phyloP scores from a whole-genome alignment of 1,284 basidiomycete species.

The Naganishia sp. region DNA sequence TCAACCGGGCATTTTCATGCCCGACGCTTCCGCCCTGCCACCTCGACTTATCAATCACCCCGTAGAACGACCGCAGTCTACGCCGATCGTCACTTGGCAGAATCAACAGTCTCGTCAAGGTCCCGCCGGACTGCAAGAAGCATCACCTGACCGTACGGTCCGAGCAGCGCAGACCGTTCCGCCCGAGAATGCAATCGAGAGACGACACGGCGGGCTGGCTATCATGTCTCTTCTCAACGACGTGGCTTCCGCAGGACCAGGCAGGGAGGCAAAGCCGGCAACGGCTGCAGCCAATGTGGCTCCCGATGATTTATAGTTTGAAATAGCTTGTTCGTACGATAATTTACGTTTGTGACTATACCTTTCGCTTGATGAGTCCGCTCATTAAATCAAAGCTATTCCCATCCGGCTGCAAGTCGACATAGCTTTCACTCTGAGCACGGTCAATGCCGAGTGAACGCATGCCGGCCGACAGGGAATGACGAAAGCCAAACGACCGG shows the following conservation, averaged over 20 bases:
- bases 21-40: slow-evolving; percentile 5
- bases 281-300: slow-evolving; percentile 16
- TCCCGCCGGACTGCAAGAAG: not conserved
- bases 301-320: too few relatives aligned
- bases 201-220: slow-evolving; percentile 27
- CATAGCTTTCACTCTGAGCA: slow-evolving; percentile 56
- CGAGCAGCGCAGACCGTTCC: slow-evolving; percentile 13
- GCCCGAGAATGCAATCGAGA: slow-evolving; percentile 6
- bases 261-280: slow-evolving; percentile 13
- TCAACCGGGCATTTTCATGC: slow-evolving; percentile 17
- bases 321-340: not conserved
- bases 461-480: slow-evolving; percentile 5
- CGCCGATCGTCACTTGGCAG: slow-evolving; percentile 21
- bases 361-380: slow-evolving; percentile 75
- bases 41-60: slow-evolving; percentile 14
- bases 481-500: slow-evolving; percentile 30
- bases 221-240: slow-evolving; percentile 32
- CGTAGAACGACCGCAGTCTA: slow-evolving; percentile 13
- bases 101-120: slow-evolving; percentile 6
- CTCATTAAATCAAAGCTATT: slow-evolving; percentile 96
- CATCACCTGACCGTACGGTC: not conserved
- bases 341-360: slow-evolving; percentile 37
- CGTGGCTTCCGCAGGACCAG: not conserved
- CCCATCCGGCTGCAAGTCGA: slow-evolving; percentile 84
- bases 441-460: slow-evolving; percentile 6